These are phyloP conservation scores for Debaryomycetaceae sp. DNA, from an alignment of 1,139 yeast genomes.

Conservation along the genomic window DNA sequence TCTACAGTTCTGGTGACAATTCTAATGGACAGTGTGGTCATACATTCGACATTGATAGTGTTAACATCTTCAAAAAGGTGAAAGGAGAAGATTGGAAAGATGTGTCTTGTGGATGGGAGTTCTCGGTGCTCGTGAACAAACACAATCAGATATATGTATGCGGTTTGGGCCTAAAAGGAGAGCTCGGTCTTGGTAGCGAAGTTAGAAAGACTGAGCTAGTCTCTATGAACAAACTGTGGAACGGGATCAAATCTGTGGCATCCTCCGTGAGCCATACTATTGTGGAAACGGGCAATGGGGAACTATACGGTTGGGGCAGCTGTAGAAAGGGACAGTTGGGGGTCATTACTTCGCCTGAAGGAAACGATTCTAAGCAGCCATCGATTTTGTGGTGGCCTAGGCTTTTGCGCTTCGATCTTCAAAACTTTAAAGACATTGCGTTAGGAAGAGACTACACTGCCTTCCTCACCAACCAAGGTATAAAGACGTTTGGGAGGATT, in stretches of 20 bases:
- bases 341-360: constrained; percentile 8
- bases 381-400: constrained; percentile 24
- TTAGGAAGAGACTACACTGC: constrained; percentile 49
- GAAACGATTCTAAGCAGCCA: constrained; percentile 14
- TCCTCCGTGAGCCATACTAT: constrained; percentile 60
- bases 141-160: constrained; percentile 44
- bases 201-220: constrained; percentile 11
- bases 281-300: constrained; percentile 36
- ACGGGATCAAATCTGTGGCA: constrained; percentile 22
- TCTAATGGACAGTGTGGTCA: constrained; percentile 52
- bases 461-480: constrained; percentile 9
- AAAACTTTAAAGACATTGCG: constrained; percentile 12
- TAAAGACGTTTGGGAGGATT: constrained; percentile 15
- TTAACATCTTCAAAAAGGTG: constrained; percentile 19
- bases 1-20: constrained; percentile 63
- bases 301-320: constrained; percentile 78
- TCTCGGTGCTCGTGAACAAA: constrained; percentile 48
- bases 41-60: constrained; percentile 6
- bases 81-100: constrained; percentile 35
- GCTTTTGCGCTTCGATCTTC: constrained; percentile 14
- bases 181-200: constrained; percentile 57
- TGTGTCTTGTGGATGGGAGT: constrained; percentile 79
- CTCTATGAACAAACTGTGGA: constrained; percentile 11
- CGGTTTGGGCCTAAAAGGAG: constrained; percentile 73
- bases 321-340: constrained; percentile 74